Evolutionary conservation across 2,329 filamentous ascomycete genomes (phyloP).

Genomic region (Ilyonectria robusta): DNA sequence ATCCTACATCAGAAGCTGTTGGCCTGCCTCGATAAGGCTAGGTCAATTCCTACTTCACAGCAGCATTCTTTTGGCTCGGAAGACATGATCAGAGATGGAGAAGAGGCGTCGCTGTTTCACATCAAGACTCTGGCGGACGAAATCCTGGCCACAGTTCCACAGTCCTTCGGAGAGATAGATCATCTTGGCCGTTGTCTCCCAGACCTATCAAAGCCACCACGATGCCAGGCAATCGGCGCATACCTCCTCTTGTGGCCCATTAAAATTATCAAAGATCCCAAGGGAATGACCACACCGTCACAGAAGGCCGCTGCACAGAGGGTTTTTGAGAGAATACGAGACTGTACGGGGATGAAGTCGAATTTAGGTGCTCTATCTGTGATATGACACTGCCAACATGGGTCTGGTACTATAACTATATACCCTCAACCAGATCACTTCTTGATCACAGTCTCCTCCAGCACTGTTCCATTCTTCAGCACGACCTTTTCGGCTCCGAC

Average conservation of each 20-base stretch:
- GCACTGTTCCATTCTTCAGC: constrained; percentile 52
- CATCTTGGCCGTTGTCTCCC: constrained; percentile 33
- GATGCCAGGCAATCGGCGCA: constrained; percentile 52
- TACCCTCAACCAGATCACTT: neutral
- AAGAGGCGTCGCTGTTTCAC: constrained; percentile 33
- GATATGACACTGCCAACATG: constrained; percentile 22
- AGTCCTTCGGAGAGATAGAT: constrained; percentile 55
- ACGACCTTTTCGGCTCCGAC: constrained; percentile 57
- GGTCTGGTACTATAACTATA: neutral
- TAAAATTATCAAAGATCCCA: constrained; percentile 50
- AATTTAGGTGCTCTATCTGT: constrained; percentile 49
- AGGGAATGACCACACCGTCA: constrained; percentile 38
- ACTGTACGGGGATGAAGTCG: constrained; percentile 56
- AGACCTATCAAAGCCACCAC: constrained; percentile 32
- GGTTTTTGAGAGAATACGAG: constrained; percentile 56
- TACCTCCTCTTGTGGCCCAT: constrained; percentile 58
- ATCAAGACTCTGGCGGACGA: constrained; percentile 51
- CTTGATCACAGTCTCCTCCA: constrained; percentile 53
- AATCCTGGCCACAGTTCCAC: constrained; percentile 55
- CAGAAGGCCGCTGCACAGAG: constrained; percentile 48
- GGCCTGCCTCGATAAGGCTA: constrained; percentile 43
- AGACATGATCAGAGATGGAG: constrained; percentile 12
- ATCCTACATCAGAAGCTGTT: constrained; percentile 54
- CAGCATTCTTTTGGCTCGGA: neutral
- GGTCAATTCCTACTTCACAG: neutral